A percentile compares a stretch with the other conserved stretches of the same genome.
phyloP scores from a whole-genome alignment of 345 rosid species.

The Eucalyptus viminalis region DNA sequence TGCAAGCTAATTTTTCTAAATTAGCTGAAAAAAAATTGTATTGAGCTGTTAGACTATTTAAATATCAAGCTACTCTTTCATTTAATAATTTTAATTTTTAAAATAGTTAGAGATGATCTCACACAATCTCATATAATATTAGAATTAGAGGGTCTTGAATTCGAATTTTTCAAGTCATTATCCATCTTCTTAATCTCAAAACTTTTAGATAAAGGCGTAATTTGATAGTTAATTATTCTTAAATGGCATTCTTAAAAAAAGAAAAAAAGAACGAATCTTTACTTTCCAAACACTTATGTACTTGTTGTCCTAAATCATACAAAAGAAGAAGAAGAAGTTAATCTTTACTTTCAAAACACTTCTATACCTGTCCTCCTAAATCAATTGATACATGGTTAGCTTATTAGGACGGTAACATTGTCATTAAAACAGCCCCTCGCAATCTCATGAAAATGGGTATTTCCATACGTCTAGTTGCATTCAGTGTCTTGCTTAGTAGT shows the following conservation, averaged over 20 bases:
- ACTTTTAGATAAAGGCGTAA: too few relatives aligned
- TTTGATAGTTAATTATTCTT: too few relatives aligned
- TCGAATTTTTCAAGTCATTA: too few relatives aligned
- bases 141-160: too few relatives aligned
- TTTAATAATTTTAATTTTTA: too few relatives aligned
- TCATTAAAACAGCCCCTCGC: neutral
- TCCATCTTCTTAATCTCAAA: too few relatives aligned
- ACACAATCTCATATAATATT: too few relatives aligned
- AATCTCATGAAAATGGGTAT: neutral
- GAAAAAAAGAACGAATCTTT: too few relatives aligned
- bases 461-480: neutral
- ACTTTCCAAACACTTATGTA: too few relatives aligned
- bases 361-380: neutral
- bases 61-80: too few relatives aligned
- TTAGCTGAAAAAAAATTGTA: neutral
- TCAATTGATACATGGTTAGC: too few relatives aligned
- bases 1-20: neutral
- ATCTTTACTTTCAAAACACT: neutral
- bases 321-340: neutral
- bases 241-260: neutral
- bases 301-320: neutral
- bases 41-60: neutral
- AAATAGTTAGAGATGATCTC: too few relatives aligned
- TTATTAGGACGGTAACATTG: neutral
- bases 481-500: neutral